Base-by-base conservation (phyloP, 2,329 filamentous ascomycete genomes). In the Thielaviopsis punctulata region DNA sequence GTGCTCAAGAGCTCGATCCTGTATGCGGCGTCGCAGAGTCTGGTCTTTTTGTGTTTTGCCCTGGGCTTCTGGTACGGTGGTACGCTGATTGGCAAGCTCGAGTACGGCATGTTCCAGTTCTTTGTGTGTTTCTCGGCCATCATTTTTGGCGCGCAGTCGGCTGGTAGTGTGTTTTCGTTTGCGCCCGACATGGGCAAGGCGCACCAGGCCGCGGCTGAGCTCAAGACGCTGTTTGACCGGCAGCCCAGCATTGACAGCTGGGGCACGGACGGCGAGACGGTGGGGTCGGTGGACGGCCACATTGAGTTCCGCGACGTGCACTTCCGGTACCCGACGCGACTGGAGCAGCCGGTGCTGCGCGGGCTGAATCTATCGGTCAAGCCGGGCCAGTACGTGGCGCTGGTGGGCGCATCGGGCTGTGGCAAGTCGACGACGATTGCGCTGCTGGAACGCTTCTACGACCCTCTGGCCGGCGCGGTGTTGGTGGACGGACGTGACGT, bases 391-490 rank as follows among this genome's bases (percentile, higher is more conserved):
- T 92, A 90, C 60, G 76, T 90, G 7, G 92, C 90, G 0, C 76
- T 96, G 2, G 92, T 96, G 8, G 92, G 92, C n/a, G 84, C 90
- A 0, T 92, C 84, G 45, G 90, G 92, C 2, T 95, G 89, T 62
- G 92, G 92, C 54, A 96, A 98, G 70, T 87, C 81, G 48, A 96
- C 92, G 0, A 93, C 89, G 0, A 94, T 96, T 62, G 84, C 86
- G 3, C 73, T 96, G 3, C 71, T 96, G 27, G 90, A 96, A 64
- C 84, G 92, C 30, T 96, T 96, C 69, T 96, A 96, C 63, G 88
- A 96, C 60, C 86, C 89, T 0, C 73, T 92, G 0, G 74, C 78
- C 0, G 92, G 92, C 12, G 80, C 80, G 13, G 73, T 98, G 30
- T 86, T 79, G 54, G 73, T 96, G 18, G 90, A 96, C 61, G 86